Base-by-base conservation (phyloP, 306 rosid genomes). In the Sesbania bispinosa region DNA sequence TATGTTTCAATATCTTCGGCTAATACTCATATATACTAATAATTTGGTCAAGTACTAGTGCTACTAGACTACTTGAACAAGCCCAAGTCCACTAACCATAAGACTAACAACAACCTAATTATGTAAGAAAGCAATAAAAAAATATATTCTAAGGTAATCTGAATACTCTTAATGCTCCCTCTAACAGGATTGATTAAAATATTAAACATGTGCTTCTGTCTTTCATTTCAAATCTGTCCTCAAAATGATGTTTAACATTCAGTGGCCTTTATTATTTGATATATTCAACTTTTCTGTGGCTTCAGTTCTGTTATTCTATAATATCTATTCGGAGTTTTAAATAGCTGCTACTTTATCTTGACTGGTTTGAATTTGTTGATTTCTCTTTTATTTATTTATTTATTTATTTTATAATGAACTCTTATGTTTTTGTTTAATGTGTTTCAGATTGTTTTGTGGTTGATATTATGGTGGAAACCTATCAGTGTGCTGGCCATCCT, bases 381-480 rank as follows among this genome's bases (percentile, higher is more conserved):
- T n/a, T 77, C 65, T 39, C 18, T n/a, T n/a, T n/a, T n/a, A n/a
- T n/a, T n/a, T n/a, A n/a, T n/a, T n/a, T n/a, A 43, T 59, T 65
- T 8, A 10, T 23, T 7, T 52, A 27, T 33, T 55, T 30, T 72
- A 4, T 67, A 13, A 36, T 45, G 0, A 36, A 78, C 62, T 27
- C 15, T 50, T 4, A 4, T 4, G 5, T 19, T 59, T 19, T 62
- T 64, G 33, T 67, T 52, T 10, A 30, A 65, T 61, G 65, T 27
- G 64, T 71, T 65, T 26, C 89, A 95, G 99, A 88, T 92, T 75
- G 82, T 88, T 65, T 47, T 95, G 82, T 95, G 99, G 99, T 71
- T 95, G 70, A 77, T 91, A 69, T 62, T 87, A 41, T 91, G 96
- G 96, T 95, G 97, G 99, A 89, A 88, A 82, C 99, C 99, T 18